phyloP scores from a whole-genome alignment of 2,329 filamentous ascomycete species.

The Phialocephala sp. region DNA sequence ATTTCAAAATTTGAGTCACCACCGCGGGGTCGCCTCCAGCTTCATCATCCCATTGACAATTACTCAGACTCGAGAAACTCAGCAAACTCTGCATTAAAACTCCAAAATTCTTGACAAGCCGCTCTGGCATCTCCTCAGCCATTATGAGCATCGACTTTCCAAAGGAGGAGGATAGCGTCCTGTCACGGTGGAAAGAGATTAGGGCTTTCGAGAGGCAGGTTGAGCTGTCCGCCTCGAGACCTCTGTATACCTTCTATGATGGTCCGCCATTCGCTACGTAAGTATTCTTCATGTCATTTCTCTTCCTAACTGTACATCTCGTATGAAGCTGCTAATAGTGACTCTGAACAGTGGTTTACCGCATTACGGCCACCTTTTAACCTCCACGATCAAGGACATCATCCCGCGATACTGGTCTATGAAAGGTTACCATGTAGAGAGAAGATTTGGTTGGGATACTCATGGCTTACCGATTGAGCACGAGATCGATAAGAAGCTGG shows the following conservation, averaged over 20 bases:
- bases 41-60: background rate
- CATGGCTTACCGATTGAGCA: slow-evolving; percentile 95
- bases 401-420: slow-evolving; percentile 97
- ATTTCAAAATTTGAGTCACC: slow-evolving; percentile 19
- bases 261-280: slow-evolving; percentile 78
- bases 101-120: background rate
- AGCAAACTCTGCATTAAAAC: background rate
- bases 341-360: slow-evolving; percentile 53
- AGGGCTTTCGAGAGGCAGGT: slow-evolving; percentile 82
- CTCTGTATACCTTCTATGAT: slow-evolving; percentile 95
- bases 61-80: slow-evolving; percentile 12
- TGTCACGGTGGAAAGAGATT: slow-evolving; percentile 89
- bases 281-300: slow-evolving; percentile 1
- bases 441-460: slow-evolving; percentile 94
- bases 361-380: slow-evolving; percentile 73
- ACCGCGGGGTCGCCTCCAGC: slow-evolving; percentile 19
- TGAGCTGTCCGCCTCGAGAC: slow-evolving; percentile 80
- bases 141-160: slow-evolving; percentile 76
- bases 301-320: slow-evolving; percentile 1
- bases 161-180: slow-evolving; percentile 84
- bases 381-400: slow-evolving; percentile 96
- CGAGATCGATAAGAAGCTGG: slow-evolving; percentile 96
- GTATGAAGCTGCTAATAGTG: slow-evolving; percentile 10
- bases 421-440: slow-evolving; percentile 92
- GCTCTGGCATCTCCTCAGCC: slow-evolving; percentile 21